phyloP scores from a whole-genome alignment of 345 rosid species.

The Lumnitzera racemosa region DNA sequence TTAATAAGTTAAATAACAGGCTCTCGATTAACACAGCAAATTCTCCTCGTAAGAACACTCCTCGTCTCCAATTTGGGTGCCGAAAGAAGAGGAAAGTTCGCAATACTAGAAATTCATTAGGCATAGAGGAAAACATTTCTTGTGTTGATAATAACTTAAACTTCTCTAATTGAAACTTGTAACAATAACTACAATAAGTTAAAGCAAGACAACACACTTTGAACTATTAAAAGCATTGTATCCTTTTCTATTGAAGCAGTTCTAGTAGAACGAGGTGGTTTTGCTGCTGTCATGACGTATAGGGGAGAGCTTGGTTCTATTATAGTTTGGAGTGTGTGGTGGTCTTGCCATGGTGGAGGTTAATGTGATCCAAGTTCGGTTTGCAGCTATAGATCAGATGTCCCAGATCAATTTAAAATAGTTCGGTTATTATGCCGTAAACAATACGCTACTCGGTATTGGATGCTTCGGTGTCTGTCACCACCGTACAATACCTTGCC shows the following conservation, averaged over 20 bases:
- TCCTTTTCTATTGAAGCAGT: not conserved
- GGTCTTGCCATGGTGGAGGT: too few relatives aligned
- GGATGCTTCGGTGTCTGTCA: too few relatives aligned
- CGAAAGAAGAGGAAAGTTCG: slow-evolving; percentile 24
- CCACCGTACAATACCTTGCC: too few relatives aligned
- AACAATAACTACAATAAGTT: not conserved
- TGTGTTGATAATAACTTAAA: not conserved
- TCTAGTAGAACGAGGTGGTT: slow-evolving; percentile 2
- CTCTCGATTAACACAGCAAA: slow-evolving; percentile 10
- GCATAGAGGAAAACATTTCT: slow-evolving; percentile 16
- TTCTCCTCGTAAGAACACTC: slow-evolving; percentile 10
- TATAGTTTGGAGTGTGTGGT: too few relatives aligned
- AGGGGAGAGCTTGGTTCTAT: too few relatives aligned
- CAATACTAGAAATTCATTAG: slow-evolving; percentile 6
- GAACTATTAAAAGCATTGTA: too few relatives aligned
- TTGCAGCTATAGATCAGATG: too few relatives aligned
- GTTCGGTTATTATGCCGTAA: too few relatives aligned
- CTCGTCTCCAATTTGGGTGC: slow-evolving; percentile 11
- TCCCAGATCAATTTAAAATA: too few relatives aligned
- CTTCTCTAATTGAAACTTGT: slow-evolving; percentile 8
- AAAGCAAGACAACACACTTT: too few relatives aligned
- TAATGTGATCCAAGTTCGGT: too few relatives aligned
- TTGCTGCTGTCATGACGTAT: not conserved
- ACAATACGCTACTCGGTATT: too few relatives aligned
- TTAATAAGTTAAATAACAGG: slow-evolving; percentile 17